Base-by-base conservation (phyloP, 306 rosid genomes). In the Sindora glabra region DNA sequence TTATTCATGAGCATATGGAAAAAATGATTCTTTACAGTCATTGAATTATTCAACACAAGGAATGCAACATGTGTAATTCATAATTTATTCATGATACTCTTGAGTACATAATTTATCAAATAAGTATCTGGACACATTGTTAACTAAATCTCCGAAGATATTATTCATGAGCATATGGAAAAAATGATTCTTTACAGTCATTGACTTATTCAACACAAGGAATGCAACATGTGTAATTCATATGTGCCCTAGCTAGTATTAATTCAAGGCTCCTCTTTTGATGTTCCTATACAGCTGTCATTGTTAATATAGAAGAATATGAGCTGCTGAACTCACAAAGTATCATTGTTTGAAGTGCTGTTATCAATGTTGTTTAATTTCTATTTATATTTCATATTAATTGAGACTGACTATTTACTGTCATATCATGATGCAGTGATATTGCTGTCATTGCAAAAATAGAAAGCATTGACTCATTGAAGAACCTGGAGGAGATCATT, bases 391-490 rank as follows among this genome's bases (percentile, higher is more conserved):
- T 26, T 22, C 32, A 4, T 40, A 24, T 54, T 53, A 46, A 48
- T 24, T 23, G 17, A 37, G 33, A 15, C 51, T 60, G 21, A 68
- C 53, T 50, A 36, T 25, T 19, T 42, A 17, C 26, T 56, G 45
- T 52, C 5, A 32, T 67, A 37, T 73, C 70, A 32, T 68, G 47
- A 48, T 78, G 69, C 83, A 89, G 99, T 50, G 95, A 86, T 66
- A 82, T 89, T 58, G 61, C 95, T 48, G 81, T 89, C 48, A 77
- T 94, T 71, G 95, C 99, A 52, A 94, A 94, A 83, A 94, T 94
- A 70, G 99, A 94, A 79, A 94, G 99, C 49, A 69, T 89, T 47
- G 99, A 94, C 77, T 92, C 99, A 10, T 77, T 92, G 73, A 92
- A 80, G 81, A 92, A 92, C 81, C 75, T 94, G 84, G 95, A 94